Conservation (phyloP, 176 grass and related monocot genomes). For the Carex myosuroides region DNA sequence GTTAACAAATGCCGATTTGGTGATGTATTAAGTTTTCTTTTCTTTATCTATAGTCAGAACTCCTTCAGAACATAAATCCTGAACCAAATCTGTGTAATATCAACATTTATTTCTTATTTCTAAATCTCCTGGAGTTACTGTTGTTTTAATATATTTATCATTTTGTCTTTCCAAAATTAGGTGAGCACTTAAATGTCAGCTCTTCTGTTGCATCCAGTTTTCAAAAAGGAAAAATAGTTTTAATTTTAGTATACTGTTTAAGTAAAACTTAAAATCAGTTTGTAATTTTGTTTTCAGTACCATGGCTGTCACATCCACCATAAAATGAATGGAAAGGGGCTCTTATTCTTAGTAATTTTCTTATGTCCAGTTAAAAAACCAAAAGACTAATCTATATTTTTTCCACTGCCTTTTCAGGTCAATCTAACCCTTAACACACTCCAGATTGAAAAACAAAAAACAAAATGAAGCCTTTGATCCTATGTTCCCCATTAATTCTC, state of each 20-base stretch:
- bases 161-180: background rate
- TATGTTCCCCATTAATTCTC: conserved; percentile 39
- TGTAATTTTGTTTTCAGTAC: background rate
- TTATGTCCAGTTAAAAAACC: background rate
- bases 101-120: background rate
- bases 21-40: too few species aligned
- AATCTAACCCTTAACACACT: background rate
- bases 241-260: background rate
- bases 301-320: background rate
- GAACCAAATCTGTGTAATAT: background rate
- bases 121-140: background rate
- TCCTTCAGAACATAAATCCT: background rate
- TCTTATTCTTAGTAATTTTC: background rate
- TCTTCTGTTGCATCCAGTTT: background rate
- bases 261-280: background rate
- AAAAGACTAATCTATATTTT: background rate
- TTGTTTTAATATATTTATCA: background rate
- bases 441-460: background rate
- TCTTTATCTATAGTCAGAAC: background rate
- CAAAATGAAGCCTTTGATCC: conserved; percentile 25
- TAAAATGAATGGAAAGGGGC: background rate
- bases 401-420: conserved; percentile 6
- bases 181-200: background rate
- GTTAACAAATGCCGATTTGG: background rate
- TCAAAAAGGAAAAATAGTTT: background rate